A percentile compares a stretch with the other conserved stretches of the same genome.
These are phyloP conservation scores for Paramecium sonneborni DNA, from an alignment of 73 alveolate genomes.

Conservation along the genomic window DNA sequence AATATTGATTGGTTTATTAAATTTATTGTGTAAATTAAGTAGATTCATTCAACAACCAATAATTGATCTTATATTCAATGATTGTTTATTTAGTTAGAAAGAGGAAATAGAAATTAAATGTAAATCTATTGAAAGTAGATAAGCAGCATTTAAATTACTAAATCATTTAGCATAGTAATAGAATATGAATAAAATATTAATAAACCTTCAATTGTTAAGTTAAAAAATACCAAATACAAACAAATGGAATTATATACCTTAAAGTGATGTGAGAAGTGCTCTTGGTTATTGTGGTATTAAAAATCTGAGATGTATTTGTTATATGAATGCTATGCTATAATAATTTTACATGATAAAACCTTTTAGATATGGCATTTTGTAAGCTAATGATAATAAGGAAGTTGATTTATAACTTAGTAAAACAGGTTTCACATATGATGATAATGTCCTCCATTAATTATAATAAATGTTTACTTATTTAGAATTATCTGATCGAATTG, in stretches of 20 bases:
- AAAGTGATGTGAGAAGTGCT: conserved; percentile 73
- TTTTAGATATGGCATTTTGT: conserved; percentile 90
- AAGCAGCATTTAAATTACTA: conserved; percentile 67
- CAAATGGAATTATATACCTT: conserved; percentile 84
- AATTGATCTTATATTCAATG: conserved; percentile 43
- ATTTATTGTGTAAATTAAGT: conserved; percentile 37
- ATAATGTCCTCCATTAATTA: conserved; percentile 93
- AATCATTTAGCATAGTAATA: not conserved
- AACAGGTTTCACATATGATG: conserved; percentile 81
- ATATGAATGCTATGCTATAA: conserved; percentile 96
- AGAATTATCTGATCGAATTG: conserved; percentile 90
- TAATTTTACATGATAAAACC: conserved; percentile 95
- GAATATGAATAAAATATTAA: not conserved
- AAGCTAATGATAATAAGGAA: conserved; percentile 81
- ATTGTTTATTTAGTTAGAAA: conserved; percentile 45
- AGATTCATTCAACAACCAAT: conserved; percentile 19
- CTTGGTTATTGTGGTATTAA: conserved; percentile 81
- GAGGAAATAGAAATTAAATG: conserved; percentile 64
- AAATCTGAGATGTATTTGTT: conserved; percentile 94
- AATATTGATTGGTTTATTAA: conserved; percentile 66
- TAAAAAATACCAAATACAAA: conserved; percentile 69
- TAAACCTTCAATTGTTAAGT: conserved; percentile 30
- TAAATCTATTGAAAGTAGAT: conserved; percentile 60
- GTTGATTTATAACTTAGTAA: conserved; percentile 66
- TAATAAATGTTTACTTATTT: conserved; percentile 91